Evolutionary conservation across 1,139 yeast species (phyloP).

Genomic region (Yamadazyma sp.): DNA sequence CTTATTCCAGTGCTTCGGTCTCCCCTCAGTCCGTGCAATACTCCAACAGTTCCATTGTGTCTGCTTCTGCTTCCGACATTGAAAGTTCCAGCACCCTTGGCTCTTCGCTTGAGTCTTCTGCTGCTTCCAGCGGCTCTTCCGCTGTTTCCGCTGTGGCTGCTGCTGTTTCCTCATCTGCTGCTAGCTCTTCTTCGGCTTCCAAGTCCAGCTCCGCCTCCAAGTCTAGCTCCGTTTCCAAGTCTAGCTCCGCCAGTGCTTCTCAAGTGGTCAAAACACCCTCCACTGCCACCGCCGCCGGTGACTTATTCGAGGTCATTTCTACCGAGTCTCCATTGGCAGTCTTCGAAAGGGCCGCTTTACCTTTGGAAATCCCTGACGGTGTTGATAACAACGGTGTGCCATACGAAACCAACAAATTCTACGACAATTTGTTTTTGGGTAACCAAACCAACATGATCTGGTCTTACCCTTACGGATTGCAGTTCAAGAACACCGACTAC

Average conservation of each 20-base stretch:
- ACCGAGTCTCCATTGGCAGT: slow-evolving; percentile 49
- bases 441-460: slow-evolving; percentile 63
- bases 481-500: slow-evolving; percentile 47
- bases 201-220: no score
- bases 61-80: slow-evolving; percentile 1
- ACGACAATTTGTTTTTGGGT: slow-evolving; percentile 72
- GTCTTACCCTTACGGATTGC: slow-evolving; percentile 82
- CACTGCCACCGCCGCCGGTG: slow-evolving; percentile 17
- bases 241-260: no score
- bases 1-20: slow-evolving; percentile 5
- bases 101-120: slow-evolving; percentile 3
- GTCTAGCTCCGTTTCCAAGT: no score
- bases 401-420: slow-evolving; percentile 79
- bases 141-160: slow-evolving; percentile 10
- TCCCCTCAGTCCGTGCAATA: slow-evolving; percentile 6
- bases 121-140: slow-evolving; percentile 10
- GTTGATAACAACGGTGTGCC: slow-evolving; percentile 50
- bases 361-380: slow-evolving; percentile 51
- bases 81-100: no score
- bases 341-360: slow-evolving; percentile 48
- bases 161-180: slow-evolving; percentile 4
- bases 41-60: slow-evolving; percentile 8
- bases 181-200: not conserved
- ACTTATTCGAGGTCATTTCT: slow-evolving; percentile 51
- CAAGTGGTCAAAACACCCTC: no score